These are phyloP conservation scores for Penicillium expansum DNA, from an alignment of 2,329 filamentous ascomycete species.

Conservation along the genomic window DNA sequence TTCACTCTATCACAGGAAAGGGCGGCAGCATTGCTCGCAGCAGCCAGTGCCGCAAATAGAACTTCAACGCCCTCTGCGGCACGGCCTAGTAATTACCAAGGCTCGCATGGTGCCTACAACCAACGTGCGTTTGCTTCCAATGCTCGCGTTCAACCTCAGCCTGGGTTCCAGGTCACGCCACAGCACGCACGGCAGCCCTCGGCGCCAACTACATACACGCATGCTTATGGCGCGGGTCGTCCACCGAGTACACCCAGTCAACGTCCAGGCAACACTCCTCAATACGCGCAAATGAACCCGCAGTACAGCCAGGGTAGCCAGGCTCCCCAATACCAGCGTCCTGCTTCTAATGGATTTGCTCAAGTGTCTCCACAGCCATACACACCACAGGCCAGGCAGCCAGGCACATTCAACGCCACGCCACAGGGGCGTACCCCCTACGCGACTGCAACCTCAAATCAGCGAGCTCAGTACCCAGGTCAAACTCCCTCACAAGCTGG, in stretches of 20 bases:
- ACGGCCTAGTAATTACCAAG: constrained; percentile 32
- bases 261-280: constrained; percentile 36
- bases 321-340: constrained; percentile 43
- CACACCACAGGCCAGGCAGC: constrained; percentile 36
- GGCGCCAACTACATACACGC: constrained; percentile 33
- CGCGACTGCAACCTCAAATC: constrained; percentile 31
- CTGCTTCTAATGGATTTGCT: constrained; percentile 38
- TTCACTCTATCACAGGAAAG: constrained; percentile 53
- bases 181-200: constrained; percentile 35
- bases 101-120: constrained; percentile 31
- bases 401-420: constrained; percentile 31
- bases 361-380: constrained; percentile 38
- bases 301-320: constrained; percentile 37
- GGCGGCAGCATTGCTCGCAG: constrained; percentile 32
- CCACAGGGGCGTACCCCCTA: constrained; percentile 38
- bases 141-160: constrained; percentile 28
- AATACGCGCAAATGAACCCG: constrained; percentile 34
- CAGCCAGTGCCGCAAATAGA: constrained; percentile 32
- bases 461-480: constrained; percentile 28
- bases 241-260: constrained; percentile 38
- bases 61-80: constrained; percentile 35
- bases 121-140: constrained; percentile 35
- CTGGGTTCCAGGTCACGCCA: constrained; percentile 30
- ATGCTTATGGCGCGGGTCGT: constrained; percentile 32
- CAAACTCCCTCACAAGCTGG: constrained; percentile 31